Evolutionary conservation across 495 filamentous ascomycete species (phyloP).

Genomic region (Penicillium coprophilum): DNA sequence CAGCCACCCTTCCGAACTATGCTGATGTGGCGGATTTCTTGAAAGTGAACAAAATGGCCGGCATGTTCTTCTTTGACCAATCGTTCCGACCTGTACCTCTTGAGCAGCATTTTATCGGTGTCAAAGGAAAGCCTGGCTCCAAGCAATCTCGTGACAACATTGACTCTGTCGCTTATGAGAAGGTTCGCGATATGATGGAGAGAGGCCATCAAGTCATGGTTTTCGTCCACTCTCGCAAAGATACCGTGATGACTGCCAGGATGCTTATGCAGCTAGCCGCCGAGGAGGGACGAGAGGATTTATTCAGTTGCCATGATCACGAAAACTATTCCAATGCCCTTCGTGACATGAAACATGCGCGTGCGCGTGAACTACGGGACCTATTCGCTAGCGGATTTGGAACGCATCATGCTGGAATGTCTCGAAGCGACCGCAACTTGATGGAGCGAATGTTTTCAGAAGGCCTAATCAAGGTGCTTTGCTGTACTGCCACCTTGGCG

Average conservation of each 20-base stretch:
- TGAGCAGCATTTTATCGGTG: conserved; percentile 95
- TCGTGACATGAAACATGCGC: conserved; percentile 78
- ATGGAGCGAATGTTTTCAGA: conserved; percentile 88
- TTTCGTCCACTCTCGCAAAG: conserved; percentile 95
- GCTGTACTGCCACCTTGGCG: conserved; percentile 94
- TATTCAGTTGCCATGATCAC: conserved; percentile 72
- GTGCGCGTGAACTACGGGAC: conserved; percentile 81
- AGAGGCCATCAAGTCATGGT: conserved; percentile 95
- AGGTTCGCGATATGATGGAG: conserved; percentile 90
- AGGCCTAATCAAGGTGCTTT: conserved; percentile 90
- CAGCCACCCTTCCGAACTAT: conserved; percentile 94
- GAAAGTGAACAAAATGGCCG: conserved; percentile 89
- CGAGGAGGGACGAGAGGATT: conserved; percentile 70
- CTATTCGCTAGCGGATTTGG: conserved; percentile 87
- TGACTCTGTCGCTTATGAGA: conserved; percentile 82
- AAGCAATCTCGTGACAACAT: conserved; percentile 83
- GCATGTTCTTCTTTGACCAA: conserved; percentile 94
- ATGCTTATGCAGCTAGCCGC: conserved; percentile 82
- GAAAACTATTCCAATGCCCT: conserved; percentile 69
- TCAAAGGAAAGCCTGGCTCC: conserved; percentile 83
- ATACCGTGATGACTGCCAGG: conserved; percentile 85
- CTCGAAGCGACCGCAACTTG: conserved; percentile 85
- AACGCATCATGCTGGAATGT: conserved; percentile 95
- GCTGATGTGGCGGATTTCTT: conserved; percentile 95
- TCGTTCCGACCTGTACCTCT: conserved; percentile 96